Evolutionary conservation across 495 filamentous ascomycete genomes (phyloP).

Genomic region (Aspergillus sclerotioniger): DNA sequence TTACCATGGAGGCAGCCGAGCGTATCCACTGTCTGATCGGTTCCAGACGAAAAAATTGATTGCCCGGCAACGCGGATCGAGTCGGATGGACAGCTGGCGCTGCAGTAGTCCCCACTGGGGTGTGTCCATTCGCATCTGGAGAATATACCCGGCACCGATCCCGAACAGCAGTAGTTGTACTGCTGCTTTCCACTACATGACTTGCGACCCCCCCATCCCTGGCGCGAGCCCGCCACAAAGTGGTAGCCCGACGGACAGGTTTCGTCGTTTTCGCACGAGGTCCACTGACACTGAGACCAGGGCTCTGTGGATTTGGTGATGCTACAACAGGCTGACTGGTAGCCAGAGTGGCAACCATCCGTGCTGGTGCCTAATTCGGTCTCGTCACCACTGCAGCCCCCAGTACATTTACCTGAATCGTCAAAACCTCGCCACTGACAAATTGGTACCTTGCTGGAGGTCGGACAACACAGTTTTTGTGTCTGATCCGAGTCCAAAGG

Average conservation of each 20-base stretch:
- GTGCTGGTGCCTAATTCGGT: neutral
- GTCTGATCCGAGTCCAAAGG: neutral
- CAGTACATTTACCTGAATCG: neutral
- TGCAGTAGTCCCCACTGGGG: neutral
- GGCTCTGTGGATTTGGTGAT: neutral
- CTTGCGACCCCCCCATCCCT: neutral
- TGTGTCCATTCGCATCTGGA: neutral
- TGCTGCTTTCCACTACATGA: neutral
- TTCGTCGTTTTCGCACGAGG: neutral
- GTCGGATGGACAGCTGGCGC: neutral
- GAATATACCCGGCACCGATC: neutral
- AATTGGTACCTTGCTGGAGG: neutral
- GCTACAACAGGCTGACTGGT: constrained; percentile 2
- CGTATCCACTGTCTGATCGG: neutral
- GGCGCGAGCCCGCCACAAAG: neutral
- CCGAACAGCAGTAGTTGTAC: neutral
- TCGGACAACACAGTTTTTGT: neutral
- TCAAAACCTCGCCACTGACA: neutral
- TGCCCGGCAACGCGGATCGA: neutral
- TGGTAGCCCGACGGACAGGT: neutral
- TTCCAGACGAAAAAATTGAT: neutral
- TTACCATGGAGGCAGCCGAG: neutral
- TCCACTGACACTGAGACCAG: neutral
- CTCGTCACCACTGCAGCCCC: neutral
- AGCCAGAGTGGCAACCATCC: neutral